These are phyloP conservation scores for Xylariaceae sp. DNA, from an alignment of 2,329 filamentous ascomycete species.

Conservation along the genomic window DNA sequence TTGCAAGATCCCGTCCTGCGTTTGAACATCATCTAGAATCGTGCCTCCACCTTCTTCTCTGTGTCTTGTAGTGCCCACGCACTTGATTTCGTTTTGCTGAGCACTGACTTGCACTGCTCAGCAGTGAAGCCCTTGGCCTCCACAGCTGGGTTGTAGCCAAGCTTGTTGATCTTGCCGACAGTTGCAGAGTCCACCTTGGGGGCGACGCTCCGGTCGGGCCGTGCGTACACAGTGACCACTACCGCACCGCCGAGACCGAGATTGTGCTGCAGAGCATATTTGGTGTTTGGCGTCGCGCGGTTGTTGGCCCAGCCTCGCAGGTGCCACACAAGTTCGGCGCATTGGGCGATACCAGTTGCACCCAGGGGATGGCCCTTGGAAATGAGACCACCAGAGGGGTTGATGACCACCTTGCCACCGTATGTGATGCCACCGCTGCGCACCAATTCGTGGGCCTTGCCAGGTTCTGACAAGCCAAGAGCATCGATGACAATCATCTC, in stretches of 20 bases:
- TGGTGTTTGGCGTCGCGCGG: slow-evolving; percentile 66
- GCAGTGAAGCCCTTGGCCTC: slow-evolving; percentile 85
- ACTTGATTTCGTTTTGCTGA: slow-evolving; percentile 62
- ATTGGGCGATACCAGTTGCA: slow-evolving; percentile 92
- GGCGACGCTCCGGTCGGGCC: slow-evolving; percentile 71
- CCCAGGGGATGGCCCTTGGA: slow-evolving; percentile 95
- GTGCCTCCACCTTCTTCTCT: slow-evolving; percentile 68
- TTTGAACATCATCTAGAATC: slow-evolving; percentile 47
- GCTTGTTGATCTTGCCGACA: slow-evolving; percentile 62
- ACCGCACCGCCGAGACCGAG: slow-evolving; percentile 87
- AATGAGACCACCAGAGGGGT: slow-evolving; percentile 91
- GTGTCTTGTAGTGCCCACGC: slow-evolving; percentile 79
- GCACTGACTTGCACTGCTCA: slow-evolving; percentile 68
- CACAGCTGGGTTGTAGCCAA: slow-evolving; percentile 91
- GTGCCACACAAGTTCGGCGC: slow-evolving; percentile 93
- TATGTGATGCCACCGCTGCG: slow-evolving; percentile 87
- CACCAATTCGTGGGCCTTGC: slow-evolving; percentile 90
- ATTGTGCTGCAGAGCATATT: slow-evolving; percentile 83
- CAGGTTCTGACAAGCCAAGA: slow-evolving; percentile 71
- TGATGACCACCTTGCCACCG: slow-evolving; percentile 78
- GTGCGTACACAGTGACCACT: slow-evolving; percentile 85
- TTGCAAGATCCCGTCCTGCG: no score
- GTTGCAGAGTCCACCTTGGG: slow-evolving; percentile 58
- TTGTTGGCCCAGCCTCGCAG: slow-evolving; percentile 95
- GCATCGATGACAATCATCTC: slow-evolving; percentile 90